Base-by-base conservation (phyloP, 768 basidiomycete species). In the Lentinula sp. region DNA sequence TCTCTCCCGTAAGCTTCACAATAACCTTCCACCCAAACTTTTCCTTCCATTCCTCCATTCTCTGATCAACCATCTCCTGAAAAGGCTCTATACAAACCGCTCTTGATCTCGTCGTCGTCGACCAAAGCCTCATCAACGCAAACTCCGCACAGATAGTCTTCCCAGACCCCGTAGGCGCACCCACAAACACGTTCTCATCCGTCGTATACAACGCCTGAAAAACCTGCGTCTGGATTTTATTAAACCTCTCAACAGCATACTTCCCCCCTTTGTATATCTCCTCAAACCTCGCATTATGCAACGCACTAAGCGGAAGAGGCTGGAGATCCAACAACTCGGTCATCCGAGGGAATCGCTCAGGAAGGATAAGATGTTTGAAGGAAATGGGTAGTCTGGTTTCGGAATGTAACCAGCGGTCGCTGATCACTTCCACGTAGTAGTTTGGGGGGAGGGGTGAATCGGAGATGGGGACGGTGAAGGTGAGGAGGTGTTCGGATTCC, bases 91-190 rank as follows among this genome's bases (percentile, higher is more conserved):
- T 88, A 70, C 96, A 98, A 2, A 98, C 93, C 0, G 95, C 95
- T 16, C 95, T 80, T 8, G 37, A 39, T 11, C 23, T 28, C 63
- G 95, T 88, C 5, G 79, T 76, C 72, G 93, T 93, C 53, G 92
- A 91, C 97, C 97, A 99, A 0, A 99, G 73, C n/a, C 95, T 84
- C 52, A 99, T 76, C 13, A 99, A 77, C 0, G 97, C 97, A 62
- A 98, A 96, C 71, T 99, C 97, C 0, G 95, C 97, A 65, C 94
- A 96, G 45, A 98, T 89, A 0, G 96, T 98, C 80, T 99, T 98
- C 10, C 97, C 96, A 55, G 91, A 93, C 23, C 97, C 96, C 0
- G 97, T 95, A 0, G 97, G 96, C 0, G 96, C 97, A 18, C 95
- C 95, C 60, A 99, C 87, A 69, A 98, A 95, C 45, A 96, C 89